These are phyloP conservation scores for Colletotrichum horii DNA, from an alignment of 2,329 filamentous ascomycete genomes.

Conservation along the genomic window DNA sequence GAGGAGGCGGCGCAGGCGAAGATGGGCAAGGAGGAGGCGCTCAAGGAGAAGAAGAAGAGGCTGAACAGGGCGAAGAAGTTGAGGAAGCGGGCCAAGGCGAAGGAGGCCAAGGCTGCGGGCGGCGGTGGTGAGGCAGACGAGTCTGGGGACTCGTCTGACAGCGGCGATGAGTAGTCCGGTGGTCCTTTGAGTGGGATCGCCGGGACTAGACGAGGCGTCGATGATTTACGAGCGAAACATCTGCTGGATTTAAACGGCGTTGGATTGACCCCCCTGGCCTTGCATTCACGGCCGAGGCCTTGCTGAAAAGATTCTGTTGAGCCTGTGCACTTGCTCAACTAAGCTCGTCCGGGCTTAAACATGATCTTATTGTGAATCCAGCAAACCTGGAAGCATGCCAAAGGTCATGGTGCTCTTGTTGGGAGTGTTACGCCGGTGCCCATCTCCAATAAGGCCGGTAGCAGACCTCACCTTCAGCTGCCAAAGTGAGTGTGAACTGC, in stretches of 20 bases:
- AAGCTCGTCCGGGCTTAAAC: not conserved
- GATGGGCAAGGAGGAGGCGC: constrained; percentile 58
- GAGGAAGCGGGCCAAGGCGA: constrained; percentile 62
- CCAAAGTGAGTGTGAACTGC: not conserved
- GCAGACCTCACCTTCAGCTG: not conserved
- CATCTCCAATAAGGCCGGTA: not conserved
- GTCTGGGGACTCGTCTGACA: constrained; percentile 3
- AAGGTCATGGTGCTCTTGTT: not conserved
- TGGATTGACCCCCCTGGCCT: too few species aligned
- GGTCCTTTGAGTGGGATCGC: not conserved
- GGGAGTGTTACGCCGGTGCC: accelerated
- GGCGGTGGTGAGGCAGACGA: not conserved
- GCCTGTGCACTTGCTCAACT: not conserved
- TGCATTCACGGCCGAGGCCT: not conserved
- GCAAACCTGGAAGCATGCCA: not conserved
- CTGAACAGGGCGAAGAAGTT: constrained; percentile 66
- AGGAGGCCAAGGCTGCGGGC: constrained; percentile 48
- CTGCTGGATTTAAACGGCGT: not conserved
- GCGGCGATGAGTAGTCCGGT: not conserved
- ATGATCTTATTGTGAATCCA: not conserved
- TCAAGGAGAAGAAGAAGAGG: constrained; percentile 67
- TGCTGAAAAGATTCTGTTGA: not conserved
- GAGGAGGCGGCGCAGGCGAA: constrained; percentile 42
- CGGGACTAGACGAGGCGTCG: not conserved
- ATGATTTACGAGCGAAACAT: not conserved